These are phyloP conservation scores for Tolypocladium tropicale DNA, from an alignment of 2,329 filamentous ascomycete species.

Conservation along the genomic window DNA sequence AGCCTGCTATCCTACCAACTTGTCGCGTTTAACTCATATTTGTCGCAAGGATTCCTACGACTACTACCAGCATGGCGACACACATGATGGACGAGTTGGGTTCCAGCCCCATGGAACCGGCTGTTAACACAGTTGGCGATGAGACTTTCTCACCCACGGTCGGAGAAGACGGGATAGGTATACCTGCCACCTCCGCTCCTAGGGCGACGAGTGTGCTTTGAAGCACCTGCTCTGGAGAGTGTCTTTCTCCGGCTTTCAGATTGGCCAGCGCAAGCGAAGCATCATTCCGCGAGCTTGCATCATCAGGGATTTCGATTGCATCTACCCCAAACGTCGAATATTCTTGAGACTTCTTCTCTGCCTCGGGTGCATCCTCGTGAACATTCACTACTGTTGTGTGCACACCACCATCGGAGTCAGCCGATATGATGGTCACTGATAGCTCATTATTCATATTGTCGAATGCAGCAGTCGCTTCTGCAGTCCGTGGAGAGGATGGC, in stretches of 20 bases:
- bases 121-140: background rate
- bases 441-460: background rate
- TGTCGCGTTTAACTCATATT: background rate
- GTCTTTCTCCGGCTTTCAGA: background rate
- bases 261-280: background rate
- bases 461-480: background rate
- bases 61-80: background rate
- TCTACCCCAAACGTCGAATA: background rate
- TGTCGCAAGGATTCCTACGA: background rate
- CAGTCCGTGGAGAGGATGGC: no score
- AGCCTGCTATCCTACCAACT: background rate
- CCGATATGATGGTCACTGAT: background rate
- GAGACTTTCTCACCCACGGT: background rate
- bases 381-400: background rate
- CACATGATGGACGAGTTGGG: background rate
- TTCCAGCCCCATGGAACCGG: background rate
- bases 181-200: background rate
- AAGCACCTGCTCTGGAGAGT: background rate
- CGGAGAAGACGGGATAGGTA: background rate
- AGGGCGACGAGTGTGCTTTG: background rate
- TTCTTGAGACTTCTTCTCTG: no score
- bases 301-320: background rate
- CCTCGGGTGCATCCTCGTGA: background rate
- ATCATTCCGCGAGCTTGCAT: background rate
- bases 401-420: background rate